These are phyloP conservation scores for Acmispon strigosus DNA, from an alignment of 306 rosid genomes.

Conservation along the genomic window DNA sequence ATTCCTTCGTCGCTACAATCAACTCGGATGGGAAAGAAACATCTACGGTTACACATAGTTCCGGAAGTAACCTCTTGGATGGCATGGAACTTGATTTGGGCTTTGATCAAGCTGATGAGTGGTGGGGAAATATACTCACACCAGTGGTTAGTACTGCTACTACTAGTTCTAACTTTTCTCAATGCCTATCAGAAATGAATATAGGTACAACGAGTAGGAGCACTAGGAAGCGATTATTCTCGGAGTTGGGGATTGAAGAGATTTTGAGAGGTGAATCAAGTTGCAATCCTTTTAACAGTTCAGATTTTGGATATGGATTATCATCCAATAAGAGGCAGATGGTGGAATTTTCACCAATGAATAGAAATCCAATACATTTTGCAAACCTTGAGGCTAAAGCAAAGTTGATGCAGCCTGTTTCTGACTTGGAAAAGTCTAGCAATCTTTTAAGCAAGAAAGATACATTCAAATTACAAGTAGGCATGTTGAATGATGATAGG, in stretches of 20 bases:
- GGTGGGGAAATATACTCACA: slow-evolving; percentile 38
- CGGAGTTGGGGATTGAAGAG: slow-evolving; percentile 60
- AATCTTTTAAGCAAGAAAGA: slow-evolving; percentile 39
- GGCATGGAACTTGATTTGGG: slow-evolving; percentile 28
- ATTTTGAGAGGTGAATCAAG: slow-evolving; percentile 44
- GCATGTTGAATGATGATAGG: slow-evolving; percentile 53
- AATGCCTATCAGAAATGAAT: slow-evolving; percentile 38
- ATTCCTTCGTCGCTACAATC: slow-evolving; percentile 13
- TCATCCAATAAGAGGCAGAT: slow-evolving; percentile 32
- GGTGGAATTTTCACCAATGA: slow-evolving; percentile 33
- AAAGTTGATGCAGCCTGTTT: slow-evolving; percentile 26
- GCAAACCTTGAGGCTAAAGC: slow-evolving; percentile 23
- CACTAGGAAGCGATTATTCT: slow-evolving; percentile 51
- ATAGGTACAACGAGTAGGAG: slow-evolving; percentile 23
- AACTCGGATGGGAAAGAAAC: slow-evolving; percentile 29
- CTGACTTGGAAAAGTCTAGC: slow-evolving; percentile 25
- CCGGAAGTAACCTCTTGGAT: slow-evolving; percentile 31
- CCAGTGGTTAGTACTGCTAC: slow-evolving; percentile 29
- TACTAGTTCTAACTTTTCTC: slow-evolving; percentile 25
- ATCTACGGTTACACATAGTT: slow-evolving; percentile 6
- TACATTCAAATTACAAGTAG: slow-evolving; percentile 43
- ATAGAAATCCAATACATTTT: slow-evolving; percentile 26
- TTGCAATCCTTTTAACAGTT: slow-evolving; percentile 25
- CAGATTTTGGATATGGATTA: slow-evolving; percentile 34
- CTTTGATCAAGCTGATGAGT: slow-evolving; percentile 23